Base-by-base conservation (phyloP, 164 flowering plant genomes). In the Litsea cubeba region DNA sequence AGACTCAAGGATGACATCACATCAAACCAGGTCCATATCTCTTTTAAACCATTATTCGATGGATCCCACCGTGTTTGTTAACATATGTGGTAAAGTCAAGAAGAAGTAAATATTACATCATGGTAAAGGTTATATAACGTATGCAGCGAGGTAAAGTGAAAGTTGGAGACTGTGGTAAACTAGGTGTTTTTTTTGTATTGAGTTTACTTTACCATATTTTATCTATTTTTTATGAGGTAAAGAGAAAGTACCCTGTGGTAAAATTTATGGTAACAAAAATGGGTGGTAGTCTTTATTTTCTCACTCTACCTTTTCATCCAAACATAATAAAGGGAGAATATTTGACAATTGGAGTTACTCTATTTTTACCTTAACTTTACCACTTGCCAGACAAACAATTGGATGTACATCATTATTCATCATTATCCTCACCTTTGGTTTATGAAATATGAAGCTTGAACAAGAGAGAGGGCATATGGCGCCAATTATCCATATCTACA, bases 1-100 rank as follows among this genome's bases (percentile, higher is more conserved):
- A 62, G 77, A 62, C 49, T 75, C 63, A 12, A 50, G 25, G 64
- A 75, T 30, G 77, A 75, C 24, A 35, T 68, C n/a, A 32, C 30
- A 23, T 51, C 76, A 5, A 14, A 63, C 28, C 40, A 75, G 77
- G 77, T 70, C 26, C 3, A 12, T 18, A 5, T 58, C 22, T 20
- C 2, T 58, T 58, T n/a, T 35, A 6, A 35, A 35, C 8, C 40
- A 35, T 35, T 35, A 0, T 0, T 35, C 40, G 5, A 58, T 58
- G 6, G 3, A 58, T 0, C 22, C 63, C 63, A 58, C 10, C 2
- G 1, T 20, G 22, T 58, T 58, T n/a, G n/a, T n/a, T n/a, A n/a
- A n/a, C n/a, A n/a, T n/a, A n/a, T n/a, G n/a, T 2, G 10, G 8
- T 35, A 35, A 35, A 35, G 46, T 35, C 0, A 35, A 35, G 40